Percentiles rank a stretch among this genome's conserved stretches.
Evolutionary conservation across 2,329 filamentous ascomycete genomes (phyloP).

Genomic region (Fusarium dlaminii): DNA sequence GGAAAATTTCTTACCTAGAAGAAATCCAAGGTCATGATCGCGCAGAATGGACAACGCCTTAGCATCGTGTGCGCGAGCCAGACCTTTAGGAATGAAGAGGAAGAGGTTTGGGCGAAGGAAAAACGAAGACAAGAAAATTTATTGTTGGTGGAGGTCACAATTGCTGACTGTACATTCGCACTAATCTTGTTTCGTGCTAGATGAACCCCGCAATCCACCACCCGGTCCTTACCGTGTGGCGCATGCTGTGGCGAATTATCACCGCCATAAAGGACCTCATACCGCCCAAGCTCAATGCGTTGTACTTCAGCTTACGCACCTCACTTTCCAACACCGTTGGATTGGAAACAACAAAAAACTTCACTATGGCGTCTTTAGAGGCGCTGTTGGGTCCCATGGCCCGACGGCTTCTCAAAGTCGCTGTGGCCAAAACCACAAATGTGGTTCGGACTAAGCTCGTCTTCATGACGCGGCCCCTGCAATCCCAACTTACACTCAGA

Average conservation of each 20-base stretch:
- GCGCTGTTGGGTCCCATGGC: conserved; percentile 66
- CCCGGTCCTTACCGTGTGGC: conserved; percentile 45
- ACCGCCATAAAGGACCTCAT: conserved; percentile 39
- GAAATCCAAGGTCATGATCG: conserved; percentile 16
- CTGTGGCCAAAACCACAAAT: conserved; percentile 61
- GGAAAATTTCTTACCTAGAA: conserved; percentile 37
- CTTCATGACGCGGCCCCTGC: conserved; percentile 55
- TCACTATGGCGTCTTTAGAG: conserved; percentile 64
- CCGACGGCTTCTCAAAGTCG: conserved; percentile 63
- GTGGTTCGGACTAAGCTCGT: conserved; percentile 61
- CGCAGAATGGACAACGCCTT: conserved; percentile 32
- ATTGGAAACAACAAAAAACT: conserved; percentile 35
- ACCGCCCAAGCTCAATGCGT: conserved; percentile 17
- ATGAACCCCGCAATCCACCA: conserved; percentile 37
- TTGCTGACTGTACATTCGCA: conserved; percentile 34
- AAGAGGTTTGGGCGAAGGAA: conserved; percentile 23
- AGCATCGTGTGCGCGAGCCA: conserved; percentile 32
- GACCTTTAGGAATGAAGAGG: conserved; percentile 38
- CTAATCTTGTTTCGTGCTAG: conserved; percentile 40
- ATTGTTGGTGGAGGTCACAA: conserved; percentile 36
- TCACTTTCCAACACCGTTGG: conserved; percentile 32
- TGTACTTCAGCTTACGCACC: conserved; percentile 31
- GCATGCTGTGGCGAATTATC: conserved; percentile 46
- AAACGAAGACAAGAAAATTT: conserved; percentile 38
- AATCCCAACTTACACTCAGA: conserved; percentile 56